Base-by-base conservation (phyloP, 2,329 filamentous ascomycete genomes). In the Monilinia aucupariae region DNA sequence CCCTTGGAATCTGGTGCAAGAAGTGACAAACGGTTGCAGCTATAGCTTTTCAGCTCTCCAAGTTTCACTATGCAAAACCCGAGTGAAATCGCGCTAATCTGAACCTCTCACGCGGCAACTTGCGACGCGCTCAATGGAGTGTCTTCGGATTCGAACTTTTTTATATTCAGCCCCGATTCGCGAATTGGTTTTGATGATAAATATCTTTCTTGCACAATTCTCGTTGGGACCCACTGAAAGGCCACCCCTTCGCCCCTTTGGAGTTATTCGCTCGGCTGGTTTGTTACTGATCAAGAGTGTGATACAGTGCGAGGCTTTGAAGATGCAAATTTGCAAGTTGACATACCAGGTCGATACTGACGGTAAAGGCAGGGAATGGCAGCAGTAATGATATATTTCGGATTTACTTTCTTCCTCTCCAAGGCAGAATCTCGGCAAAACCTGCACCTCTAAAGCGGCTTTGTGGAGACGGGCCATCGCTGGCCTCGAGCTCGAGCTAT, bases 321-420 rank as follows among this genome's bases (percentile, higher is more conserved):
- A 13, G 30, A 34, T 47, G 20, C 27, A 25, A 47, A 47, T 27
- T 55, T 41, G 15, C 43, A 20, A 27, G 13, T 45, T 32, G 41
- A 22, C 25, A 43, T 30, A 7, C n/a, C n/a, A n/a, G n/a, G n/a
- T n/a, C n/a, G n/a, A n/a, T n/a, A n/a, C n/a, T n/a, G n/a, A n/a
- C n/a, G 7, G n/a, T 47, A 34, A 25, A 41, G 41, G 13, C 30
- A 34, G 30, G n/a, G 43, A n/a, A 56, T 45, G 8, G n/a, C 22
- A 15, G 22, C 45, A 12, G 22, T 25, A 27, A 1, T 32, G 17
- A 58, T 58, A 47, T 37, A 17, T 10, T 7, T 34, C 54, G 54
- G 54, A 59, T 49, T 49, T 59, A 39, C 56, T 51, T 50, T 59
- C 45, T 59, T 49, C 34, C 56, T 50, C 32, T 58, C 9, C 10